A percentile compares a stretch with the other conserved stretches of the same genome.
These are phyloP conservation scores for Pseudogymnoascus sp. DNA, from an alignment of 2,329 filamentous ascomycete genomes.

Conservation along the genomic window DNA sequence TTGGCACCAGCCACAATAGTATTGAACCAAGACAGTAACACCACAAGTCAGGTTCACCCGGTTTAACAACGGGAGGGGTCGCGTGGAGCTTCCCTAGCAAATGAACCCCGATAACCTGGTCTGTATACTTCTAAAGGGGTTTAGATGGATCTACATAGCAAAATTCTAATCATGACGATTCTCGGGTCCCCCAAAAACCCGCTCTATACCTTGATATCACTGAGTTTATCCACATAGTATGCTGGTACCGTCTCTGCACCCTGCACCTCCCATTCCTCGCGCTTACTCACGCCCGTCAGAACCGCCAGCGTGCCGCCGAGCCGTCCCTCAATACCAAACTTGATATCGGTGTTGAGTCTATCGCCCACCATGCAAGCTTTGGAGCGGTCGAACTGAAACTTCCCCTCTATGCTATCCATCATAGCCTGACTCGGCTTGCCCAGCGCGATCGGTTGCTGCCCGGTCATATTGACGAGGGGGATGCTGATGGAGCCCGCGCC, in stretches of 20 bases:
- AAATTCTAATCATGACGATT: background rate
- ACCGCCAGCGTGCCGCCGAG: constrained; percentile 88
- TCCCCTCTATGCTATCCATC: constrained; percentile 98
- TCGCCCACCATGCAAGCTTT: constrained; percentile 95
- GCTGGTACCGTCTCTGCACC: constrained; percentile 63
- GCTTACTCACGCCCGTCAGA: constrained; percentile 79
- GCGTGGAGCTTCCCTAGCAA: background rate
- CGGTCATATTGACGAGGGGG: constrained; percentile 66
- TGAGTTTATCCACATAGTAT: constrained; percentile 77
- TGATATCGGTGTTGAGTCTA: constrained; percentile 88
- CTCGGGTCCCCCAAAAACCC: background rate
- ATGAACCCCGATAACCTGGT: background rate
- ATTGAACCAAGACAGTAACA: background rate
- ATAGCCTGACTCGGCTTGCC: constrained; percentile 97
- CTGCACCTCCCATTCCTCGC: constrained; percentile 70
- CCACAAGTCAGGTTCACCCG: background rate
- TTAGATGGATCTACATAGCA: background rate
- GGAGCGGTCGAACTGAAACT: constrained; percentile 77
- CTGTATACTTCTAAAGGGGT: background rate
- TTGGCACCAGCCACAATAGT: background rate
- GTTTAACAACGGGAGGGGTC: background rate
- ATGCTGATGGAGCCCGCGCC: constrained; percentile 79
- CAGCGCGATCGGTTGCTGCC: constrained; percentile 63
- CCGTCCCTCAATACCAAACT: constrained; percentile 84
- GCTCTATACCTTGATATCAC: constrained; percentile 42